phyloP scores from a whole-genome alignment of 1,284 basidiomycete genomes.

The Inonotus obliquus region DNA sequence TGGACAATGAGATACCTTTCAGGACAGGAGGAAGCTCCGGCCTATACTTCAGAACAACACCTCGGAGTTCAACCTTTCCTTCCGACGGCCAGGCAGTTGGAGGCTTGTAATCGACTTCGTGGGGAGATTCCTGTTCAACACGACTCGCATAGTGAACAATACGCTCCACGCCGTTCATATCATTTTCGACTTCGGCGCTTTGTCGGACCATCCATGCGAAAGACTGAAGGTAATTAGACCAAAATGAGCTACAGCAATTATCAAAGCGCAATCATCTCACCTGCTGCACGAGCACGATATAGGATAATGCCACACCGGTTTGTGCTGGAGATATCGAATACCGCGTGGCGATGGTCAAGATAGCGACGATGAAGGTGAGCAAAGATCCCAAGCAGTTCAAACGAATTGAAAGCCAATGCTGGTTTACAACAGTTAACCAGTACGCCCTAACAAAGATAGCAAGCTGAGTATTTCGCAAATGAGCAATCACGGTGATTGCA shows the following conservation, averaged over 20 bases:
- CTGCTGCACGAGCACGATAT: constrained; percentile 73
- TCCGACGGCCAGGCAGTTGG: constrained; percentile 62
- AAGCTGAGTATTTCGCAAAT: neutral
- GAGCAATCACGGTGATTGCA: constrained; percentile 13
- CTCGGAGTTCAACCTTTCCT: constrained; percentile 56
- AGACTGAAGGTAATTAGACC: constrained; percentile 30
- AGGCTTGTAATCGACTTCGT: constrained; percentile 57
- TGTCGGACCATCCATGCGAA: constrained; percentile 86
- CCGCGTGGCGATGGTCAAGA: constrained; percentile 73
- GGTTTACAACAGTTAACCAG: constrained; percentile 22
- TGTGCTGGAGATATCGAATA: constrained; percentile 75
- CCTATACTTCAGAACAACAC: constrained; percentile 67
- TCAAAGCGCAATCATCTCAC: constrained; percentile 28
- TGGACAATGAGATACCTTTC: constrained; percentile 59
- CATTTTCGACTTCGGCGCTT: constrained; percentile 82
- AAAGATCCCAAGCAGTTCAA: constrained; percentile 80
- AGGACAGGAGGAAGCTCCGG: constrained; percentile 67
- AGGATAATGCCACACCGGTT: constrained; percentile 71
- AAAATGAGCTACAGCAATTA: neutral
- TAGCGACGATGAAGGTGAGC: constrained; percentile 74
- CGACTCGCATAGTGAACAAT: constrained; percentile 74
- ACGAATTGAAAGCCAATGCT: constrained; percentile 87
- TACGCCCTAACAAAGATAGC: constrained; percentile 30
- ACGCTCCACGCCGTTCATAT: constrained; percentile 90
- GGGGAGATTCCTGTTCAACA: constrained; percentile 77